Base-by-base conservation (phyloP, 2,329 filamentous ascomycete species). In the Metarhizium rileyi region DNA sequence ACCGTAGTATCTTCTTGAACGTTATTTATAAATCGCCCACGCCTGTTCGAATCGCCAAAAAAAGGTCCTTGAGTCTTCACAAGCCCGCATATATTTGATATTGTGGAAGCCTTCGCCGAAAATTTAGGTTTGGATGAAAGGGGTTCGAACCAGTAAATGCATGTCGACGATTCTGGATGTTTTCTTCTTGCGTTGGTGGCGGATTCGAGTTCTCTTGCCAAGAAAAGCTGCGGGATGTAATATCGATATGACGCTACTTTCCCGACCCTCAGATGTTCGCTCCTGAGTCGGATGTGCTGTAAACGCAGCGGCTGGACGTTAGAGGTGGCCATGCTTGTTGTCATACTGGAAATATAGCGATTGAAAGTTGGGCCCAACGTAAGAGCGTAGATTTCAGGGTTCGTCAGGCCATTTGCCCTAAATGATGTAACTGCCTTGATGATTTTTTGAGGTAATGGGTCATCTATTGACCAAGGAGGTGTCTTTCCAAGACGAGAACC, bases 231-330 rank as follows among this genome's bases (percentile, higher is more conserved):
- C 14, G 55, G 35, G 14, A 53, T 52, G 44, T 57, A 66, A 36
- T 66, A 67, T 25, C 59, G 55, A 54, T 65, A 67, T 1, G 65
- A 68, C 23, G 66, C 66, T 23, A 67, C 59, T 51, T 68, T 70
- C 10, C 67, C 67, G 14, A 55, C 52, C 49, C 67, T 61, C 6
- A 60, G 58, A 35, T 68, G 67, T 52, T 69, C 65, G 35, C 61
- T 68, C 5, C 56, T 59, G 5, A 70, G 55, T 42, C 66, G 61
- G n/a, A 67, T 57, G 49, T 69, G 63, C 5, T 54, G 53, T 25
- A 69, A 49, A 42, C 65, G 57, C 33, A 46, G 28, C 4, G 66
- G 67, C 38, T 70, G 67, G 4, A 66, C 51, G 20, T 54, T 56
- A 2, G 63, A 52, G 2, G 59, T 58, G 1, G 66, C 63, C 36